These are phyloP conservation scores for Colletotrichum lupini DNA, from an alignment of 2,329 filamentous ascomycete species.

Conservation along the genomic window DNA sequence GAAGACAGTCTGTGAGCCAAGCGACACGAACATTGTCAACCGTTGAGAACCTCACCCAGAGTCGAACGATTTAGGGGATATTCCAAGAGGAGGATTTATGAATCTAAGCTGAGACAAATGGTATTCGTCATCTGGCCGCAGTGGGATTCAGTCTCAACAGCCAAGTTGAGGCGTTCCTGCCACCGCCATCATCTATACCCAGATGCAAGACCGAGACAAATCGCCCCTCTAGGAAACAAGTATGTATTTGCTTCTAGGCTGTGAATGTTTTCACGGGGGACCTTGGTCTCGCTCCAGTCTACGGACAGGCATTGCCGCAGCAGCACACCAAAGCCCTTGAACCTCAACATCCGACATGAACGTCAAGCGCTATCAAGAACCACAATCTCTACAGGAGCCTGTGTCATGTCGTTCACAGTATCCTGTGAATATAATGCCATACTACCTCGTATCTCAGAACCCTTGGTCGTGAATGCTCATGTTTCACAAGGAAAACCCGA, in stretches of 20 bases:
- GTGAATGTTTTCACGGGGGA: not conserved
- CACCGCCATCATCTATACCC: not conserved
- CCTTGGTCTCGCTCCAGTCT: too few species aligned
- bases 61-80: fast-evolving
- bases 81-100: not conserved
- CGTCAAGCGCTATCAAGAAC: too few species aligned
- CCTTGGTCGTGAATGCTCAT: not conserved
- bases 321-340: too few species aligned
- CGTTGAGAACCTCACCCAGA: too few species aligned
- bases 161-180: not conserved
- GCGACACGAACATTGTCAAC: too few species aligned
- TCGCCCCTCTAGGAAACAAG: not conserved
- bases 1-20: not conserved
- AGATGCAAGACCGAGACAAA: not conserved
- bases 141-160: not conserved
- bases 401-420: too few species aligned
- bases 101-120: not conserved
- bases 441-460: not conserved
- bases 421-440: too few species aligned
- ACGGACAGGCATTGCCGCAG: too few species aligned
- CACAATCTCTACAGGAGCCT: too few species aligned
- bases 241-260: not conserved
- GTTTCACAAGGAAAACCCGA: not conserved
- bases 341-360: too few species aligned
- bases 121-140: not conserved